Conservation (phyloP, 75 land plant genomes). For the Cupressus sempervirens region DNA sequence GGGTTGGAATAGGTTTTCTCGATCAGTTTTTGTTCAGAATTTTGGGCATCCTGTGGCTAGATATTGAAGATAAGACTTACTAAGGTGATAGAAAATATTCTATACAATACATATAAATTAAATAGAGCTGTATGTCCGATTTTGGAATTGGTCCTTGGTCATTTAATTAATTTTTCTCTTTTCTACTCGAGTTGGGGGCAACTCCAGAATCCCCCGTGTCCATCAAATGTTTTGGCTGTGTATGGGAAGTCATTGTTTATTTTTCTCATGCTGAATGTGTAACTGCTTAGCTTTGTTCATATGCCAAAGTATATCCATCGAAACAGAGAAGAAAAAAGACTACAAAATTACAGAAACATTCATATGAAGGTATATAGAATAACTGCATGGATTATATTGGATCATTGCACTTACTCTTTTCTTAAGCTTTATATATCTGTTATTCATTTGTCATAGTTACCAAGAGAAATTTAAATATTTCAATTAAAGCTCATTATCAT, state of each 20-base stretch:
- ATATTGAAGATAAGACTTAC: too few species aligned
- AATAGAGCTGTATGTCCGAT: background rate
- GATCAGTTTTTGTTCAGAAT: too few species aligned
- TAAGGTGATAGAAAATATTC: background rate
- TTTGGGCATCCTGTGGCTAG: background rate
- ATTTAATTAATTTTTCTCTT: too few species aligned
- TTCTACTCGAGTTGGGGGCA: background rate
- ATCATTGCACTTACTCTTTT: background rate
- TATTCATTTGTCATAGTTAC: background rate
- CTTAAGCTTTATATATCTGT: background rate
- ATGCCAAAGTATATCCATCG: background rate
- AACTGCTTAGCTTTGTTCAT: background rate
- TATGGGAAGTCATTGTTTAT: too few species aligned
- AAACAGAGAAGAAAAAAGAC: background rate
- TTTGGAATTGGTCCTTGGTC: background rate
- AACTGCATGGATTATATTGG: background rate
- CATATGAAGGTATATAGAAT: too few species aligned
- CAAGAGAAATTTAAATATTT: background rate
- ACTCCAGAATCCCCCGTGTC: too few species aligned
- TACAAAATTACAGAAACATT: background rate
- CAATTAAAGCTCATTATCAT: background rate
- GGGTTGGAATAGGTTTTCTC: background rate
- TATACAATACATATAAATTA: too few species aligned
- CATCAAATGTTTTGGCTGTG: background rate
- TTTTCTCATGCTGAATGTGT: background rate